These are phyloP conservation scores for Eragrostis tef DNA, from an alignment of 202 grass and related monocot genomes.

Conservation along the genomic window DNA sequence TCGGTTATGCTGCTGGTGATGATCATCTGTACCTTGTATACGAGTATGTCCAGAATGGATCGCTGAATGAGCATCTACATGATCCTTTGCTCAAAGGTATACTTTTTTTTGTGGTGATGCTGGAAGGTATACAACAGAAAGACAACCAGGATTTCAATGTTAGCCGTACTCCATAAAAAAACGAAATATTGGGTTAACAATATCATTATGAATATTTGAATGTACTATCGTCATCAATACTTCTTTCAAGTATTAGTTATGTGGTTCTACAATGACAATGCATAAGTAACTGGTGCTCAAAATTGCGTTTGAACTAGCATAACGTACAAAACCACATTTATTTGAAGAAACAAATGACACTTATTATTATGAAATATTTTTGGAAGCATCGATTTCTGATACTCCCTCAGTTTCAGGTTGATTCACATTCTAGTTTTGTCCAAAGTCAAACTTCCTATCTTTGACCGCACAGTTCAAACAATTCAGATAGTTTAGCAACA, in stretches of 20 bases:
- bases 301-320: neutral
- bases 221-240: too few species aligned
- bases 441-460: too few species aligned
- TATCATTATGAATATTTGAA: neutral
- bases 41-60: slow-evolving; percentile 75
- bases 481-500: too few species aligned
- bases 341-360: neutral
- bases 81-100: slow-evolving; percentile 75
- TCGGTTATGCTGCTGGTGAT: slow-evolving; percentile 69
- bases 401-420: too few species aligned
- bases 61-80: slow-evolving; percentile 72
- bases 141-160: neutral
- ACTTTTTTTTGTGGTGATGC: too few species aligned
- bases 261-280: neutral
- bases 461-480: too few species aligned
- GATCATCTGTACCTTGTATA: slow-evolving; percentile 73
- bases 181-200: neutral
- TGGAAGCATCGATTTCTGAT: neutral
- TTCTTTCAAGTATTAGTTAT: neutral
- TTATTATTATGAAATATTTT: neutral
- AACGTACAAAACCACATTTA: neutral
- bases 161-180: neutral
- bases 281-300: neutral
- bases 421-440: too few species aligned
- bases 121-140: slow-evolving; percentile 53